Base-by-base conservation (phyloP, 2,329 filamentous ascomycete genomes). In the Fusarium hostae region DNA sequence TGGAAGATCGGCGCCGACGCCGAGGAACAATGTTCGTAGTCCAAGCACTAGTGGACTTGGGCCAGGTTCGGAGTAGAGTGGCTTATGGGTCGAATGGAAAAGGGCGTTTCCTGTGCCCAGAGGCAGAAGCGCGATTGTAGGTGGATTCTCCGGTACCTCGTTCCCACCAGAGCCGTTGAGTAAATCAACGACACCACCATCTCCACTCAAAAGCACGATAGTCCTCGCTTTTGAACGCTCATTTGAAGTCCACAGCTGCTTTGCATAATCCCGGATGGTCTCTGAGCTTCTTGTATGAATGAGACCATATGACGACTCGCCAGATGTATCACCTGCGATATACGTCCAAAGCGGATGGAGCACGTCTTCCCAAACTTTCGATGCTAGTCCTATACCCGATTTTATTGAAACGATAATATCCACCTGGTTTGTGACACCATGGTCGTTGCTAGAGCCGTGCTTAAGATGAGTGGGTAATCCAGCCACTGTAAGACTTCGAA, bases 111-210 rank as follows among this genome's bases (percentile, higher is more conserved):
- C 90, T 0, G 90, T 92, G 16, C 90, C 90, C 0, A 92, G 83
- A 2, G 90, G 90, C 20, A 92, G 78, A 18, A 90, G 77, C 0
- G 83, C 84, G 35, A 92, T 77, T 5, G 85, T 80, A 0, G 88
- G 86, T 9, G 78, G 75, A 2, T 68, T 40, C 1, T 59, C 43
- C 18, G 63, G 64, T 3, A 59, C 41, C 3, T 65, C 58, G 1
- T 72, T 71, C 30, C 77, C 72, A 15, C 80, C 77, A 30, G 79
- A 84, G 5, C 87, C 88, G 77, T 98, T 97, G 65, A 97, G 84
- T 2, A 96, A 84, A 75, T 98, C 95, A 22, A 94, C 87, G 4
- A 97, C 81, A 9, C 94, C 95, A 18, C 95, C 95, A 79, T 98
- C 95, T 10, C 95, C 95, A 52, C 92, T 95, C 9, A 98, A 85